Evolutionary conservation across 2,329 filamentous ascomycete species (phyloP).

Genomic region (Onygena corvina): DNA sequence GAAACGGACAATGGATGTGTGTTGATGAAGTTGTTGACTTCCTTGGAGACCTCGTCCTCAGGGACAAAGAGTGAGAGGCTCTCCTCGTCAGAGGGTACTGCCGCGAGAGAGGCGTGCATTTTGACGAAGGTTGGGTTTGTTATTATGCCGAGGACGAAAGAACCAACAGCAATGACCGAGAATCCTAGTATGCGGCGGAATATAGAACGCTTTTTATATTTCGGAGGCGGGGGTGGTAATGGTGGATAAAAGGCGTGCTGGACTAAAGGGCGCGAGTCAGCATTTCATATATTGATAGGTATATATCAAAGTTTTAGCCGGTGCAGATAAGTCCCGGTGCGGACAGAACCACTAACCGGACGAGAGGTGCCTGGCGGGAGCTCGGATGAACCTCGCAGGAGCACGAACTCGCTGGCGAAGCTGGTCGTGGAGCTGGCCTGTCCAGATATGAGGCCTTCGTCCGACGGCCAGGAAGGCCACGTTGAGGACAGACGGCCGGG

Average conservation of each 20-base stretch:
- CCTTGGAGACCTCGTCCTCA: constrained; percentile 39
- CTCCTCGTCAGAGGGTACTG: constrained; percentile 55
- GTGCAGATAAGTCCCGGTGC: not conserved
- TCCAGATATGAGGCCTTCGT: not conserved
- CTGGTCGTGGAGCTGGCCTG: too few species aligned
- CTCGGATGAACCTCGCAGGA: constrained; percentile 1
- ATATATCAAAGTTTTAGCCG: not conserved
- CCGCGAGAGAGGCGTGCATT: constrained; percentile 26
- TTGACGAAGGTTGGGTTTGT: constrained; percentile 21
- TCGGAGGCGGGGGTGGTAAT: constrained; percentile 7
- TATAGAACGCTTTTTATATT: constrained; percentile 20
- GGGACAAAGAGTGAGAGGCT: constrained; percentile 55
- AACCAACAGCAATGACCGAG: constrained; percentile 25
- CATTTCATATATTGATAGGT: constrained; percentile 4
- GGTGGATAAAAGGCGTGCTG: not conserved
- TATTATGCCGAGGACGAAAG: constrained; percentile 24
- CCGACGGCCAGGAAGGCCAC: not conserved
- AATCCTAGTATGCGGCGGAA: constrained; percentile 29
- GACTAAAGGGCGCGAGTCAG: not conserved
- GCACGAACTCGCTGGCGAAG: not conserved
- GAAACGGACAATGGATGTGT: constrained; percentile 60
- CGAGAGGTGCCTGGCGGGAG: constrained; percentile 9
- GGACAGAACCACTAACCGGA: constrained; percentile 7
- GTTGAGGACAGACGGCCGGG: constrained; percentile 3
- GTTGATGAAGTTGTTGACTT: constrained; percentile 62